phyloP scores from a whole-genome alignment of 179 eudicot genomes.

The Gypsophila paniculata region DNA sequence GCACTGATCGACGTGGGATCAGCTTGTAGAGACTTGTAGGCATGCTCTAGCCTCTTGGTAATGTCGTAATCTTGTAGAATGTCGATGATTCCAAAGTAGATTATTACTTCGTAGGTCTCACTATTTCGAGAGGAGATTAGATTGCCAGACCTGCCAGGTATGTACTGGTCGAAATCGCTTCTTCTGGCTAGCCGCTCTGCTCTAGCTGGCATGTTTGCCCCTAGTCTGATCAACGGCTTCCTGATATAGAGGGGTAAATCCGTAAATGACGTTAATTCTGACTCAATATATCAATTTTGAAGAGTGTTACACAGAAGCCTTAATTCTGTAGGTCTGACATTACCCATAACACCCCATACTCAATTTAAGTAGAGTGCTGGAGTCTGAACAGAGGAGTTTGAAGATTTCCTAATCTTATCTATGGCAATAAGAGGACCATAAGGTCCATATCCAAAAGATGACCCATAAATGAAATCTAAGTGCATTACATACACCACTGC shows the following conservation, averaged over 20 bases:
- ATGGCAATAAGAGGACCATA: conserved; percentile 24
- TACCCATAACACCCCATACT: conserved; percentile 26
- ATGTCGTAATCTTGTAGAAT: conserved; percentile 89
- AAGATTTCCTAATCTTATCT: conserved; percentile 23
- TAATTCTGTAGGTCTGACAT: conserved; percentile 2
- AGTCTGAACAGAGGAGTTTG: conserved; percentile 17
- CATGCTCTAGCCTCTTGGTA: conserved; percentile 80
- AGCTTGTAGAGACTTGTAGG: conserved; percentile 81
- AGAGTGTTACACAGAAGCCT: neutral
- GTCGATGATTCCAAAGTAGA: conserved; percentile 88
- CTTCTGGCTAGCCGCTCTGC: conserved; percentile 64
- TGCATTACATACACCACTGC: conserved; percentile 15
- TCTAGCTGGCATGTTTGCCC: conserved; percentile 92
- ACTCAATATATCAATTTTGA: neutral
- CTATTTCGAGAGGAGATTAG: conserved; percentile 47
- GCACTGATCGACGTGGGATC: conserved; percentile 86
- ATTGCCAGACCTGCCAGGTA: conserved; percentile 44
- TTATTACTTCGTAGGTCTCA: conserved; percentile 63
- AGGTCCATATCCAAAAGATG: conserved; percentile 25
- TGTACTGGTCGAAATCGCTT: conserved; percentile 71
- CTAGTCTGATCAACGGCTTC: conserved; percentile 75
- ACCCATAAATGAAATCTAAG: conserved; percentile 35
- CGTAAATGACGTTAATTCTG: no score
- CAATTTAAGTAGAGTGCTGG: conserved; percentile 19
- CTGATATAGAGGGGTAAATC: conserved; percentile 30